Conservation (phyloP, 495 filamentous ascomycete genomes). For the Penicillium taxi region DNA sequence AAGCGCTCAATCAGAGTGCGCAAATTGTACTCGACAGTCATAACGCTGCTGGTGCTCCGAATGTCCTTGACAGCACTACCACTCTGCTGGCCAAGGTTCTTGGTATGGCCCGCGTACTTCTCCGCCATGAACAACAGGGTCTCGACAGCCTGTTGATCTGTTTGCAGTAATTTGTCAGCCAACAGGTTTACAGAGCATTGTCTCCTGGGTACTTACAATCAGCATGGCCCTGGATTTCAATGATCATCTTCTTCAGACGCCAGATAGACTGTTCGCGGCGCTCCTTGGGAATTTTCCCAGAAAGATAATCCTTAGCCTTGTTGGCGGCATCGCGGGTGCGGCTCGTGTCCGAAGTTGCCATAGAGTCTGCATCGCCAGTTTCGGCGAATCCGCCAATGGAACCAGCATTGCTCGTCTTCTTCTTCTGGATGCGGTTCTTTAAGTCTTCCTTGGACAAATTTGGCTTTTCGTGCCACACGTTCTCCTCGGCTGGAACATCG, state of each 20-base stretch:
- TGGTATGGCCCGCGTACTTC: constrained; percentile 71
- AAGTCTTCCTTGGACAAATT: constrained; percentile 63
- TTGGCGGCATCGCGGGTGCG: constrained; percentile 27
- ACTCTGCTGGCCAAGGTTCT: constrained; percentile 53
- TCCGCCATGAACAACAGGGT: constrained; percentile 79
- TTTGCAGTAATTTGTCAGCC: neutral
- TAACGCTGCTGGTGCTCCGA: constrained; percentile 50
- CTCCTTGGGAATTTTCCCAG: constrained; percentile 81
- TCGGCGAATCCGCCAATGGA: constrained; percentile 6
- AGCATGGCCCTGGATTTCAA: constrained; percentile 88
- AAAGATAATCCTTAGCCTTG: constrained; percentile 62
- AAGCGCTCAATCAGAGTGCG: constrained; percentile 88
- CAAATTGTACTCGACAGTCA: constrained; percentile 69
- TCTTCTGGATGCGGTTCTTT: constrained; percentile 58
- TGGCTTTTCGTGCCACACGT: constrained; percentile 89
- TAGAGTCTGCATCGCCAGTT: constrained; percentile 5
- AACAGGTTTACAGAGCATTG: neutral
- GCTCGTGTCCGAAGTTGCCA: constrained; percentile 14
- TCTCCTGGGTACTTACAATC: constrained; percentile 71
- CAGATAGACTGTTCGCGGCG: constrained; percentile 88
- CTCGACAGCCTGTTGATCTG: constrained; percentile 77
- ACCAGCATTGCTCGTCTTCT: constrained; percentile 35
- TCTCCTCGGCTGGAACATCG: constrained; percentile 76
- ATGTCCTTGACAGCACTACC: constrained; percentile 62
- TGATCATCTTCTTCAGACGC: constrained; percentile 94